A percentile compares a stretch with the other conserved stretches of the same genome.
Evolutionary conservation across 1,284 basidiomycete species (phyloP).

Genomic region (Moesziomyces globuligerus): DNA sequence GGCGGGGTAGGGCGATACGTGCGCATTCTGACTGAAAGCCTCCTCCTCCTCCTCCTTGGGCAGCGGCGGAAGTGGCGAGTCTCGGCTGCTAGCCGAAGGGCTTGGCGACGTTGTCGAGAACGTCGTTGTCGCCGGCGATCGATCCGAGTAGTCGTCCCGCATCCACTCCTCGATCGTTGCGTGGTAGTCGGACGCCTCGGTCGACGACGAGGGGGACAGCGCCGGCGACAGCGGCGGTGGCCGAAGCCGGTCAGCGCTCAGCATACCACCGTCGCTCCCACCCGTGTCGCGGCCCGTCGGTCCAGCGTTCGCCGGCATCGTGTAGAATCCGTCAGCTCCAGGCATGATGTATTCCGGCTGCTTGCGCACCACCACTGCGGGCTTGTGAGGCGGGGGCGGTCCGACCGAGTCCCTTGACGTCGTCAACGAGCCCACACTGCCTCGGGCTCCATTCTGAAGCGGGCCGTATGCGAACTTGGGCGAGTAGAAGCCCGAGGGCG

Average conservation of each 20-base stretch:
- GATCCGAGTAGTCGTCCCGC: constrained; percentile 18
- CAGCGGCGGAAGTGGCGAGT: constrained; percentile 31
- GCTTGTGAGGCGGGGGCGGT: constrained; percentile 42
- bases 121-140: constrained; percentile 20
- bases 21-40: neutral
- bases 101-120: constrained; percentile 19
- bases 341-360: constrained; percentile 53
- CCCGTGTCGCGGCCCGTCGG: neutral
- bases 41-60: constrained; percentile 19
- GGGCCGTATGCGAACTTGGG: constrained; percentile 1
- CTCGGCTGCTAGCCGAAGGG: constrained; percentile 14
- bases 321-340: constrained; percentile 52
- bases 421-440: constrained; percentile 4
- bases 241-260: constrained; percentile 12
- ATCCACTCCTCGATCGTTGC: constrained; percentile 36
- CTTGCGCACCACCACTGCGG: constrained; percentile 11
- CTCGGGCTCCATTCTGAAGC: neutral
- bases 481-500: constrained; percentile 6
- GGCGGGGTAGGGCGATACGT: constrained; percentile 1
- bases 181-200: constrained; percentile 21
- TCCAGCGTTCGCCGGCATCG: constrained; percentile 14
- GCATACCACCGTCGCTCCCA: neutral
- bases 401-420: constrained; percentile 34
- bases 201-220: constrained; percentile 17
- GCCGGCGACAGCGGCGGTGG: constrained; percentile 22